phyloP scores from a whole-genome alignment of 208 protist genomes.

The Naegleria gruberi region DNA sequence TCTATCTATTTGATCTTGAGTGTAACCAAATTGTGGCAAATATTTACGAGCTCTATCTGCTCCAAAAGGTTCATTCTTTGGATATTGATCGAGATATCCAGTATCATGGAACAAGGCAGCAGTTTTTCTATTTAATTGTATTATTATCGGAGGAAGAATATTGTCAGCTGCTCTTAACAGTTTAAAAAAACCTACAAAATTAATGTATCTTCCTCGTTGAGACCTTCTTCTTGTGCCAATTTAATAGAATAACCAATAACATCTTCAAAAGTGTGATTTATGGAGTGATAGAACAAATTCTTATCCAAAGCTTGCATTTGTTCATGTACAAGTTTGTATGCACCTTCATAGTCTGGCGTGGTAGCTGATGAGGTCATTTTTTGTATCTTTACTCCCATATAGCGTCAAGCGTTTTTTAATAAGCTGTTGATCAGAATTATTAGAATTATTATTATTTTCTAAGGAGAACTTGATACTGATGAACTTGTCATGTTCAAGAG shows the following conservation, averaged over 20 bases:
- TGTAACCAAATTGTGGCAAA: slow-evolving; percentile 20
- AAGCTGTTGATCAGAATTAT: too few species aligned
- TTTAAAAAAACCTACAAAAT: neutral
- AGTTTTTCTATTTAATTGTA: slow-evolving; percentile 2
- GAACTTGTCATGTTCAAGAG: too few species aligned
- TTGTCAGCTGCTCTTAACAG: too few species aligned
- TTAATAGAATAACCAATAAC: neutral
- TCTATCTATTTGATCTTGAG: neutral
- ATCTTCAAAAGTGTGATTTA: slow-evolving; percentile 2
- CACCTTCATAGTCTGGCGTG: neutral
- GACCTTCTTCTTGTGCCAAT: neutral
- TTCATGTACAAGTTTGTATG: neutral
- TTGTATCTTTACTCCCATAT: too few species aligned
- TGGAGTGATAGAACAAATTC: neutral
- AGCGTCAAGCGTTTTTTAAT: too few species aligned
- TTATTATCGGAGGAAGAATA: too few species aligned
- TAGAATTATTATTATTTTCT: too few species aligned
- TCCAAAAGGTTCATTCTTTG: slow-evolving; percentile 20
- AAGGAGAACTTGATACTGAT: too few species aligned
- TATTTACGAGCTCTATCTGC: neutral
- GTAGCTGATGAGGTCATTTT: too few species aligned
- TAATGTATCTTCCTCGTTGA: neutral
- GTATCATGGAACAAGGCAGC: slow-evolving; percentile 23
- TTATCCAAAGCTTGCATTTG: neutral
- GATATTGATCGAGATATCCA: slow-evolving; percentile 19